Evolutionary conservation across 140 eudicot genomes (phyloP).

Genomic region (Artemisia princeps): DNA sequence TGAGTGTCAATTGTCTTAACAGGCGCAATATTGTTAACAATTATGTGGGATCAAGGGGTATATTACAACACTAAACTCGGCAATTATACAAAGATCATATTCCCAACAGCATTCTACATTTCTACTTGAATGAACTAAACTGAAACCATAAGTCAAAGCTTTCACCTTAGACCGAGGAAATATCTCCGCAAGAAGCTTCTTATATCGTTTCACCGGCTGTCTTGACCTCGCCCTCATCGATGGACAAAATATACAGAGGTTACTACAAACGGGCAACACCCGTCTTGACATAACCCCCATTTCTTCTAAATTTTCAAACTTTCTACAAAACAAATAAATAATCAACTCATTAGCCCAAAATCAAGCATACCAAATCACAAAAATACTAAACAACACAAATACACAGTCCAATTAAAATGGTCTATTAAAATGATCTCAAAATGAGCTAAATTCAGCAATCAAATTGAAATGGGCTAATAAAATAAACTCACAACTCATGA

Average conservation of each 20-base stretch:
- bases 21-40: neutral
- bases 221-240: constrained; percentile 74
- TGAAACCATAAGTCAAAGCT: neutral
- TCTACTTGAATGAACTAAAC: neutral
- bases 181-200: constrained; percentile 68
- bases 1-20: constrained; percentile 5
- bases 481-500: too few species aligned
- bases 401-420: too few species aligned
- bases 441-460: neutral
- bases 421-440: too few species aligned
- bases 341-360: constrained; percentile 6
- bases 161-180: constrained; percentile 71
- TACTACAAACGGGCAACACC: constrained; percentile 71
- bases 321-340: constrained; percentile 8
- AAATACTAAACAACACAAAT: too few species aligned
- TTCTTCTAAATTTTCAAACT: constrained; percentile 6
- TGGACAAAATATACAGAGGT: constrained; percentile 71
- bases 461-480: neutral
- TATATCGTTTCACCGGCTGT: constrained; percentile 79
- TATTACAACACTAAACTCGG: neutral
- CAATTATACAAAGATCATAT: neutral
- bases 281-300: constrained; percentile 92
- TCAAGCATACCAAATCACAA: neutral
- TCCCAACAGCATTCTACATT: neutral
- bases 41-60: neutral